Conservation (phyloP, 352 stramenopile species). For the Plasmopara viticola region DNA sequence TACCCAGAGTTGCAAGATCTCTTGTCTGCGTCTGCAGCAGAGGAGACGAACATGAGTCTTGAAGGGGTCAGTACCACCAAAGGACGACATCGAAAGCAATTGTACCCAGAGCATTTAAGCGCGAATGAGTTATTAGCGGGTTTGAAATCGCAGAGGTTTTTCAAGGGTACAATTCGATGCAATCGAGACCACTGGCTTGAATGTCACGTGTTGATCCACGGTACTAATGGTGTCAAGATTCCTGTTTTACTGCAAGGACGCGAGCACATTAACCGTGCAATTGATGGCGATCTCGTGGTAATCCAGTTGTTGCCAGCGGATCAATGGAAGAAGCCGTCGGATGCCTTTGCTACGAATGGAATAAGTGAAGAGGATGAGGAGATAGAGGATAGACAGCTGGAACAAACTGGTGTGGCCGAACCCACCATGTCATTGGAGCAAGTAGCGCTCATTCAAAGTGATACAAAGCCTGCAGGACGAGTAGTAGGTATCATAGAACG, state of each 20-base stretch:
- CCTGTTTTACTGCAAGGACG: constrained; percentile 66
- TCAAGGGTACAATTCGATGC: constrained; percentile 85
- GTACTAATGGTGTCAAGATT: constrained; percentile 49
- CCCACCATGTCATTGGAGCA: constrained; percentile 63
- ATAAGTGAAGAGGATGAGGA: constrained; percentile 37
- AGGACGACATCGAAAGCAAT: constrained; percentile 33
- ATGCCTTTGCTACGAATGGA: constrained; percentile 53
- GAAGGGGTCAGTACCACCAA: constrained; percentile 41
- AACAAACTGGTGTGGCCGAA: constrained; percentile 44
- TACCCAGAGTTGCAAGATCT: constrained; percentile 58
- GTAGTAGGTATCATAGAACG: constrained; percentile 90
- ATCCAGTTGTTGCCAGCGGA: constrained; percentile 90
- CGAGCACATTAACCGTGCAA: constrained; percentile 93
- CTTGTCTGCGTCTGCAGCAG: constrained; percentile 32
- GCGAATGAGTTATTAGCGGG: constrained; percentile 75
- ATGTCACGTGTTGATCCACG: constrained; percentile 76
- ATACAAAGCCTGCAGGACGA: constrained; percentile 64
- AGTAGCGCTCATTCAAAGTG: constrained; percentile 48
- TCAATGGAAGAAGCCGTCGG: constrained; percentile 70
- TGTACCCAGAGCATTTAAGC: constrained; percentile 75
- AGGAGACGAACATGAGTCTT: constrained; percentile 18
- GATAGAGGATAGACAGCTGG: constrained; percentile 28
- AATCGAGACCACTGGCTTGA: constrained; percentile 84
- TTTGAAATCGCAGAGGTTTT: constrained; percentile 84
- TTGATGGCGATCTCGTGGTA: constrained; percentile 97